phyloP scores from a whole-genome alignment of 2,329 filamentous ascomycete genomes.

The Rhytidhysteron rufulum region DNA sequence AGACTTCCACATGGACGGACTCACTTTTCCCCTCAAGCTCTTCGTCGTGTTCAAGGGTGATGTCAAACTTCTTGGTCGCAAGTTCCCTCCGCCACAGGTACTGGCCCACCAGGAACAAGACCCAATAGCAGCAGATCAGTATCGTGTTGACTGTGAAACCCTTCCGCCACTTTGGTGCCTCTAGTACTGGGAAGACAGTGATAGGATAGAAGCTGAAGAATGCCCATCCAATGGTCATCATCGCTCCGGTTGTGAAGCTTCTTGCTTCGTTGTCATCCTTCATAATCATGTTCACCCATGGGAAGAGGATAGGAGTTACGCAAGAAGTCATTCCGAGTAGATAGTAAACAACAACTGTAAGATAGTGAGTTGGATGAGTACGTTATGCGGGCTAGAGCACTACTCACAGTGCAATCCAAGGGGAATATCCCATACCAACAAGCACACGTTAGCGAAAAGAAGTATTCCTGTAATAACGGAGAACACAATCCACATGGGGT shows the following conservation, averaged over 20 bases:
- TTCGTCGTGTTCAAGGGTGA: too few species aligned
- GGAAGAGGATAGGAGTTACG: conserved; percentile 42
- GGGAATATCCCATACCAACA: conserved; percentile 50
- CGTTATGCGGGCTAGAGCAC: too few species aligned
- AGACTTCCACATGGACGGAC: conserved; percentile 7
- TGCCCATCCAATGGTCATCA: conserved; percentile 33
- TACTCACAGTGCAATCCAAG: too few species aligned
- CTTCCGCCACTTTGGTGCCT: conserved; percentile 25
- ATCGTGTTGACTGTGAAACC: conserved; percentile 22
- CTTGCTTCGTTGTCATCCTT: conserved; percentile 38
- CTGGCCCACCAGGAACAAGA: conserved; percentile 29
- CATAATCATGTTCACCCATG: conserved; percentile 42
- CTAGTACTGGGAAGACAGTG: conserved; percentile 24
- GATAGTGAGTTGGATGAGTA: too few species aligned
- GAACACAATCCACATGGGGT: conserved; percentile 49
- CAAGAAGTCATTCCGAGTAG: conserved; percentile 39
- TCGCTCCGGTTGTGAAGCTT: conserved; percentile 30
- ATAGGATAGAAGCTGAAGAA: conserved; percentile 26
- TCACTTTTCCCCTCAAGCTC: conserved; percentile 7
- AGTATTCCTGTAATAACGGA: conserved; percentile 39
- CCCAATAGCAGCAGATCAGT: conserved; percentile 23
- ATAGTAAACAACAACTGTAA: conserved; percentile 47
- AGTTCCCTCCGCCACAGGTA: conserved; percentile 28
- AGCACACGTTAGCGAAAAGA: conserved; percentile 44
- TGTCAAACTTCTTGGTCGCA: conserved; percentile 15